Evolutionary conservation across 257 asterid genomes (phyloP).

Genomic region (Handroanthus guayacan): DNA sequence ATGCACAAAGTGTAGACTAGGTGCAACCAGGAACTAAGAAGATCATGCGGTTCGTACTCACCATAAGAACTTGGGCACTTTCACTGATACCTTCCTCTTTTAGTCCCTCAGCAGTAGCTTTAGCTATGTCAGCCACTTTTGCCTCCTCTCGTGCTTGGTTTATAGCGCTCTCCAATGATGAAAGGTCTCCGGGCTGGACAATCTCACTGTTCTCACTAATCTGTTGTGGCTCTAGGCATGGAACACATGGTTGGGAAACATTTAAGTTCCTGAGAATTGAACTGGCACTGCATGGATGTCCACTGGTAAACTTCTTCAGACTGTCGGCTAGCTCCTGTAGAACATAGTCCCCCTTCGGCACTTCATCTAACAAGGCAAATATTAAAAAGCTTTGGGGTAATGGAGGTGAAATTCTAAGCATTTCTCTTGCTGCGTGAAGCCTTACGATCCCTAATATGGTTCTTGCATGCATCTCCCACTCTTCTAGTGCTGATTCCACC

Average conservation of each 20-base stretch:
- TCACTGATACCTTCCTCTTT: slow-evolving; percentile 84
- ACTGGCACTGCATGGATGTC: slow-evolving; percentile 80
- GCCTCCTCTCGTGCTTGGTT: slow-evolving; percentile 75
- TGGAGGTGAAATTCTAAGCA: slow-evolving; percentile 91
- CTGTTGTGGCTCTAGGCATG: slow-evolving; percentile 39
- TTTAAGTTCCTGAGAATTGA: slow-evolving; percentile 78
- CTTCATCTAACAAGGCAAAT: slow-evolving; percentile 67
- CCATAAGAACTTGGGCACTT: slow-evolving; percentile 81
- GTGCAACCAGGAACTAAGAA: not conserved
- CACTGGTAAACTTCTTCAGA: slow-evolving; percentile 50
- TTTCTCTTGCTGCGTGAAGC: slow-evolving; percentile 94
- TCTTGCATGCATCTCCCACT: slow-evolving; percentile 85
- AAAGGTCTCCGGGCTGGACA: slow-evolving; percentile 48
- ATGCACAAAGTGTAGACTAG: not conserved
- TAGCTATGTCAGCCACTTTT: slow-evolving; percentile 62
- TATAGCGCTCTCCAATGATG: slow-evolving; percentile 66
- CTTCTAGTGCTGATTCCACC: slow-evolving; percentile 55
- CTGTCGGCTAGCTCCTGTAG: slow-evolving; percentile 69
- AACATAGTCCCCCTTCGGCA: slow-evolving; percentile 89
- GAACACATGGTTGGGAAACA: slow-evolving; percentile 44
- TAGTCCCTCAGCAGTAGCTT: slow-evolving; percentile 61
- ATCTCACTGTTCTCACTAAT: slow-evolving; percentile 28
- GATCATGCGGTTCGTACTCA: slow-evolving; percentile 33
- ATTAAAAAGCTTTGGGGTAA: slow-evolving; percentile 69
- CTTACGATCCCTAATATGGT: slow-evolving; percentile 77